phyloP scores from a whole-genome alignment of 352 stramenopile species.

The Pythium volutum region DNA sequence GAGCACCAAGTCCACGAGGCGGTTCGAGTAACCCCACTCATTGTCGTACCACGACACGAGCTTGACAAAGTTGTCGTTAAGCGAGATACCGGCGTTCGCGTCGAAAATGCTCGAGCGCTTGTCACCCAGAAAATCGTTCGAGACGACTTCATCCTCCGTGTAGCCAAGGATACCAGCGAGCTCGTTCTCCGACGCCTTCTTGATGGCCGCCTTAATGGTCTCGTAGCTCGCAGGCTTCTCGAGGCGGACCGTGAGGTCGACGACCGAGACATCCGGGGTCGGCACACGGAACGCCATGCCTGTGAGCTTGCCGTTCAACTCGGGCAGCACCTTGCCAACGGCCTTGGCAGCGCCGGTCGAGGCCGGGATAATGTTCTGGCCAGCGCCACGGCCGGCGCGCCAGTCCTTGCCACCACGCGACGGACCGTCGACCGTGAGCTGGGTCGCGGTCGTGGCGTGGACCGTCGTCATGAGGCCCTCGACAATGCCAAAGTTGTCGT shows the following conservation, averaged over 20 bases:
- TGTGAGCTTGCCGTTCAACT: slow-evolving; percentile 91
- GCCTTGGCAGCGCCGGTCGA: slow-evolving; percentile 74
- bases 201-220: slow-evolving; percentile 90
- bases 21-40: slow-evolving; percentile 92
- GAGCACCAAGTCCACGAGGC: slow-evolving; percentile 68
- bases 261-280: slow-evolving; percentile 93
- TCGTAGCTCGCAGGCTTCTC: slow-evolving; percentile 88
- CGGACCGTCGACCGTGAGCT: slow-evolving; percentile 94
- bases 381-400: slow-evolving; percentile 89
- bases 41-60: slow-evolving; percentile 95
- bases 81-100: slow-evolving; percentile 91
- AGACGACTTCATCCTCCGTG: slow-evolving; percentile 92
- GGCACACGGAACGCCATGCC: slow-evolving; percentile 96
- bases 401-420: slow-evolving; percentile 93
- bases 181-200: slow-evolving; percentile 83
- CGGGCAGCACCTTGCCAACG: slow-evolving; percentile 39
- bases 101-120: slow-evolving; percentile 93
- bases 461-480: slow-evolving; percentile 53
- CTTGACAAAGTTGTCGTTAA: slow-evolving; percentile 96
- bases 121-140: slow-evolving; percentile 89
- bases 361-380: slow-evolving; percentile 91
- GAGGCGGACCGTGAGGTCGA: slow-evolving; percentile 91
- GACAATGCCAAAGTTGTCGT: slow-evolving; percentile 61
- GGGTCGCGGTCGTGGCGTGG: slow-evolving; percentile 71
- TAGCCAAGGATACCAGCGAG: slow-evolving; percentile 93